Conservation (phyloP, 139 green algal species). For the Edaphochlamys debaryana region DNA sequence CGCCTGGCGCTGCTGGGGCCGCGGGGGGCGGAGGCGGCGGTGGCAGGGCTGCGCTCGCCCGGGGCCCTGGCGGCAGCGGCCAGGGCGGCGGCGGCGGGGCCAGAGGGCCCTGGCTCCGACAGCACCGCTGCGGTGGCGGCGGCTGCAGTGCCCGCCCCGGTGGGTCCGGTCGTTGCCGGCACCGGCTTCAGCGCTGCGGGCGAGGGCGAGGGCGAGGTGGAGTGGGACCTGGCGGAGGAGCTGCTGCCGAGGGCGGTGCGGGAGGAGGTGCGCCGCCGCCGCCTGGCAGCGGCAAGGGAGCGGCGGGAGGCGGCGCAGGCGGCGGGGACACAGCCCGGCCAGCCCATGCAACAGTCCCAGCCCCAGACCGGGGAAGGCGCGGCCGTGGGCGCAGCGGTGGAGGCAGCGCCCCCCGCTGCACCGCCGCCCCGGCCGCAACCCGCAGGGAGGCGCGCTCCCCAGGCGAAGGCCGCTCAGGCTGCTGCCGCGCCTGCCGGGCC, state of each 20-base stretch:
- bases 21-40: neutral
- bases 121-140: too few relatives aligned
- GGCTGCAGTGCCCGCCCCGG: neutral
- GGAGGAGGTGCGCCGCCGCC: neutral
- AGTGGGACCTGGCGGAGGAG: conserved; percentile 19
- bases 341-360: neutral
- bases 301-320: neutral
- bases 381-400: neutral
- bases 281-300: conserved; percentile 4
- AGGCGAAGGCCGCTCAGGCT: too few relatives aligned
- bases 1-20: conserved; percentile 24
- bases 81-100: neutral
- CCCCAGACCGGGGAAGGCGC: neutral
- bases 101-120: neutral
- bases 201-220: neutral
- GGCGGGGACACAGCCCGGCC: neutral
- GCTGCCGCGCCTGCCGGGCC: too few relatives aligned
- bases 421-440: neutral
- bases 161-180: neutral
- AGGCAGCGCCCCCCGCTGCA: neutral
- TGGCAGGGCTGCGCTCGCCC: neutral
- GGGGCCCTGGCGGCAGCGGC: too few relatives aligned
- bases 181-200: neutral
- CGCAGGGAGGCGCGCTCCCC: neutral
- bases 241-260: conserved; percentile 19